These are phyloP conservation scores for Colletotrichum sp. DNA, from an alignment of 2,329 filamentous ascomycete species.

Conservation along the genomic window DNA sequence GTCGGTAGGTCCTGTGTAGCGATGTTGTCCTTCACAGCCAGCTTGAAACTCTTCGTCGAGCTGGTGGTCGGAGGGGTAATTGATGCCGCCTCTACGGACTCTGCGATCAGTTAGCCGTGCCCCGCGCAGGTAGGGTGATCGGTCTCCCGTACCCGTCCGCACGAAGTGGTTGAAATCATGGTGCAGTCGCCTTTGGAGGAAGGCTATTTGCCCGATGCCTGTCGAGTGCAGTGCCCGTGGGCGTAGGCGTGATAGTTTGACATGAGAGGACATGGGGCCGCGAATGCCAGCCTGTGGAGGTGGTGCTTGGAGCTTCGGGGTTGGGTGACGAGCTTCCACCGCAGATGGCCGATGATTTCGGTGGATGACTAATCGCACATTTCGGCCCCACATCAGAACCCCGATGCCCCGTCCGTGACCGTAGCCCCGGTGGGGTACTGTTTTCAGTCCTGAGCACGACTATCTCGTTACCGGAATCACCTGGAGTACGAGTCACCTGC, in stretches of 20 bases:
- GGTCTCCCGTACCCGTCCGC: background rate
- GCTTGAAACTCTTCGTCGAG: constrained; percentile 35
- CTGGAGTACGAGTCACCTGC: background rate
- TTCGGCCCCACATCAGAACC: background rate
- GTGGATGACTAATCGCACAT: background rate
- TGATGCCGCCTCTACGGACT: background rate
- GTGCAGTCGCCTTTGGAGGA: background rate
- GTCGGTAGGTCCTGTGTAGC: constrained; percentile 69
- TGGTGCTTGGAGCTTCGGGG: background rate
- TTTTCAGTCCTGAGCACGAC: background rate
- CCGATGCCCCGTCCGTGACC: background rate
- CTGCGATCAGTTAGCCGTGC: background rate
- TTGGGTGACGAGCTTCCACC: background rate
- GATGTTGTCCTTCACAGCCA: constrained; percentile 82
- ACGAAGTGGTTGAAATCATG: constrained; percentile 22
- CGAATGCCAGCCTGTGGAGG: background rate
- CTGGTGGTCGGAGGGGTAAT: background rate
- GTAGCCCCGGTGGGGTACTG: background rate
- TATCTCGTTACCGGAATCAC: accelerated
- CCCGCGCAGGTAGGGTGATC: background rate
- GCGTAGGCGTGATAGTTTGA: constrained; percentile 12
- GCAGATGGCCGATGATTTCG: background rate
- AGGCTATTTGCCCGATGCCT: background rate
- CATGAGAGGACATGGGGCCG: constrained; percentile 21
- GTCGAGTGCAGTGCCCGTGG: background rate